Evolutionary conservation across 345 rosid genomes (phyloP).

Genomic region (Litchi chinensis): DNA sequence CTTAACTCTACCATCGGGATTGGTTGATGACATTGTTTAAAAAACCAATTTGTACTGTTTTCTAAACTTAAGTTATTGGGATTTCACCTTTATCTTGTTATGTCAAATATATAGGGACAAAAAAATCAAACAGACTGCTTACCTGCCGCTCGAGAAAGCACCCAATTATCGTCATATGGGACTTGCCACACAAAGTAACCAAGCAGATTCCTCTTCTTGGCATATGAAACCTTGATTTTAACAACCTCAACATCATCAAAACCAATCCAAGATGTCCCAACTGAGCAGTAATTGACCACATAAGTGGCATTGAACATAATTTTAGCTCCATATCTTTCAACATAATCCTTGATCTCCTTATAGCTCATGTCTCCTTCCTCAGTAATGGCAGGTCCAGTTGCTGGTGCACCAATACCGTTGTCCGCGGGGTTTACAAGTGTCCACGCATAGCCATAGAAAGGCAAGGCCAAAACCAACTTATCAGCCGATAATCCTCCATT

Average conservation of each 20-base stretch:
- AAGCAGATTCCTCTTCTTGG: constrained; percentile 34
- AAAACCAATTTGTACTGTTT: no score
- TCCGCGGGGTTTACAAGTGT: no score
- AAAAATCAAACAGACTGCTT: no score
- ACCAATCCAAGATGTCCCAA: constrained; percentile 40
- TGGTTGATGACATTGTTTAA: no score
- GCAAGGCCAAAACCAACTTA: no score
- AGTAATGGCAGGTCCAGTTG: background rate
- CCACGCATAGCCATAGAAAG: no score
- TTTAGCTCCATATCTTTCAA: constrained; percentile 33
- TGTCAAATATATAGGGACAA: no score
- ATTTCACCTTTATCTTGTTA: no score
- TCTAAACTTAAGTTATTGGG: no score
- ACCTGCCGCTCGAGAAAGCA: constrained; percentile 42
- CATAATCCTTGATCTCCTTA: constrained; percentile 19
- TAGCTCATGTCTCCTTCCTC: constrained; percentile 30
- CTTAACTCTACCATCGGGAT: no score
- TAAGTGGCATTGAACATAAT: constrained; percentile 33
- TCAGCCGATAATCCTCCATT: no score
- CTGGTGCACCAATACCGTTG: no score
- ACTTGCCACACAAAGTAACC: constrained; percentile 45
- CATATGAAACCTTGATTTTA: constrained; percentile 40
- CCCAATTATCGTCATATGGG: constrained; percentile 35
- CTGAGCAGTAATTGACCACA: constrained; percentile 28
- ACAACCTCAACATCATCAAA: constrained; percentile 46